Base-by-base conservation (phyloP, 495 filamentous ascomycete genomes). In the Daldinia concentrica region DNA sequence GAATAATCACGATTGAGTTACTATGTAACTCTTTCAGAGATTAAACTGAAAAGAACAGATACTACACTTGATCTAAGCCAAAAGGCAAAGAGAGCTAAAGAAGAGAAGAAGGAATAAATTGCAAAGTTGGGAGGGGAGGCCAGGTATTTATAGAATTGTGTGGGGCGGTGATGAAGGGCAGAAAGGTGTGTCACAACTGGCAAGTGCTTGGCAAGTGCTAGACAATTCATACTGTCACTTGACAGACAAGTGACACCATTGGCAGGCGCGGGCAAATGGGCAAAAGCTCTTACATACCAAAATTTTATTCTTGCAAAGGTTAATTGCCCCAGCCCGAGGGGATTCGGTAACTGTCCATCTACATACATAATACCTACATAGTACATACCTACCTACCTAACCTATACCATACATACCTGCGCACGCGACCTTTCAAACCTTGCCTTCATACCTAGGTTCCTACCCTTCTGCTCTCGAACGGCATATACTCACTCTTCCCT, bases 41-140 rank as follows among this genome's bases (percentile, higher is more conserved):
- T 92, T 91, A 92, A 91, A 92, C 90, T 92, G 89, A 92, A 93
- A 92, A 93, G 91, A 93, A 93, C 91, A 93, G 91, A 93, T 93
- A 93, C 90, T 92, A 93, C 90, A 93, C 91, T 92, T 92, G 91
- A 93, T 92, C 90, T 93, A 88, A 89, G 86, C 86, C 86, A 88
- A 87, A 85, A 74, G 74, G 68, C 74, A 73, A 74, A 76, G 73
- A 75, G 73, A 74, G 72, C 70, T 78, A 60, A 73, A 63, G 74
- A 74, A 62, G 8, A 63, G 54, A 73, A 73, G 58, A 67, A 76
- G 76, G 60, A 66, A 51, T 65, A 32, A 61, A 29, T 30, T 15
- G 37, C 12, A 52, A 39, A 58, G 67, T 64, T 69, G 73, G 58
- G 72, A 66, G 60, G 59, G 37, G 73, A 63, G 51, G 52, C 2